phyloP scores from a whole-genome alignment of 139 green algal genomes.

The Chlamydomonas applanata region DNA sequence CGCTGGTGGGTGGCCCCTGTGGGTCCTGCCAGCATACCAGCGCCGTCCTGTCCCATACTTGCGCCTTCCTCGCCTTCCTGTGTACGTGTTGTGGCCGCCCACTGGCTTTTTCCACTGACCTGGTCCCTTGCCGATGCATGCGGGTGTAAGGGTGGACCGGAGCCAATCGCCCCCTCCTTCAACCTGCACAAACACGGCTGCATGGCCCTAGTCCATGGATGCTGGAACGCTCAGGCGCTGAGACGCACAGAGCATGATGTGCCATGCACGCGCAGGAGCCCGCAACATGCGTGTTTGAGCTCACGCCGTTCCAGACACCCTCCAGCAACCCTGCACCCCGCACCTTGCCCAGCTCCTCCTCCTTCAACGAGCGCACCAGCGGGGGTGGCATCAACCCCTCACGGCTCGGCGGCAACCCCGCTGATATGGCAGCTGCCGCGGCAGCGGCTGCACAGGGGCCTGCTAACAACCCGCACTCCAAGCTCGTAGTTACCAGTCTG shows the following conservation, averaged over 20 bases:
- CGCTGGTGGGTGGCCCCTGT: background rate
- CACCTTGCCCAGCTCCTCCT: constrained; percentile 14
- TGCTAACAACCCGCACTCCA: background rate
- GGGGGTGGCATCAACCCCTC: background rate
- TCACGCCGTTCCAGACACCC: background rate
- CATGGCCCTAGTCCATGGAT: too few relatives aligned
- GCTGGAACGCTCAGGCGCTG: too few relatives aligned
- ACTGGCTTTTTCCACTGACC: too few relatives aligned
- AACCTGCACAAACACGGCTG: too few relatives aligned
- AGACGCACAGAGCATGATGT: background rate
- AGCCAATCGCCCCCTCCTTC: too few relatives aligned
- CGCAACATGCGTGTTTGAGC: constrained; percentile 4
- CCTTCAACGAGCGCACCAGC: constrained; percentile 6
- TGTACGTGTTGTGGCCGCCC: too few relatives aligned
- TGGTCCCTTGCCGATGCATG: too few relatives aligned
- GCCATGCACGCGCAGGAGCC: background rate
- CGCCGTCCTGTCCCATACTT: too few relatives aligned
- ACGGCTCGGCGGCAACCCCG: background rate
- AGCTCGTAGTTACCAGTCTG: constrained; percentile 50
- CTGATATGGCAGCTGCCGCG: background rate
- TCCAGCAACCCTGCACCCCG: background rate
- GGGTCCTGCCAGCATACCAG: too few relatives aligned
- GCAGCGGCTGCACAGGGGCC: background rate
- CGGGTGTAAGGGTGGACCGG: too few relatives aligned
- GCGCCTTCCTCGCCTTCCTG: too few relatives aligned